Percentiles rank a stretch among this genome's conserved stretches.
phyloP scores from a whole-genome alignment of 2,329 filamentous ascomycete species.

The Emmonsia crescens region DNA sequence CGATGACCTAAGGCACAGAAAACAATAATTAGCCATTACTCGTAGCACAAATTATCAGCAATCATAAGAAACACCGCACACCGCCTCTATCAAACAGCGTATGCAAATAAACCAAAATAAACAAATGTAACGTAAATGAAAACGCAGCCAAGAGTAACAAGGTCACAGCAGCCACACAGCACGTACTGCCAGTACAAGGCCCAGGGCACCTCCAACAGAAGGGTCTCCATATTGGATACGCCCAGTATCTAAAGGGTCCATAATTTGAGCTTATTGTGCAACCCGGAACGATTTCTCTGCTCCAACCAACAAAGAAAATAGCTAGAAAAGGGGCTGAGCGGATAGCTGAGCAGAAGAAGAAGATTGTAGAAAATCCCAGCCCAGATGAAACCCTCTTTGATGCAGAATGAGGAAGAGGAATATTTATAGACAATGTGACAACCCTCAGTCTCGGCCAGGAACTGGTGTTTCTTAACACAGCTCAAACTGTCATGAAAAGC shows the following conservation, averaged over 20 bases:
- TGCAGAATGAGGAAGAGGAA: not conserved
- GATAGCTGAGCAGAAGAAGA: not conserved
- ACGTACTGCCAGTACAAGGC: not conserved
- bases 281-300: not conserved
- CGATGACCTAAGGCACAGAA: constrained; percentile 56
- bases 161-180: not conserved
- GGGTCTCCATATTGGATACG: not conserved
- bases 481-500: not conserved
- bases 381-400: not conserved
- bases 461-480: not conserved
- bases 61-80: not conserved
- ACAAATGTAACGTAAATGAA: not conserved
- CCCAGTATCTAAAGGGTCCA: not conserved
- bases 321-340: not conserved
- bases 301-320: not conserved
- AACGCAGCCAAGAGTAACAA: not conserved
- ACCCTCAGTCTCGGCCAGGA: not conserved
- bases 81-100: not conserved
- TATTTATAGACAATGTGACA: not conserved
- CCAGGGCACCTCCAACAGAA: not conserved
- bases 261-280: not conserved
- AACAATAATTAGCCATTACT: not conserved
- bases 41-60: not conserved
- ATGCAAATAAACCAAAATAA: not conserved
- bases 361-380: not conserved